These are phyloP conservation scores for Verticillium nubilum DNA, from an alignment of 2,329 filamentous ascomycete species.

Conservation along the genomic window DNA sequence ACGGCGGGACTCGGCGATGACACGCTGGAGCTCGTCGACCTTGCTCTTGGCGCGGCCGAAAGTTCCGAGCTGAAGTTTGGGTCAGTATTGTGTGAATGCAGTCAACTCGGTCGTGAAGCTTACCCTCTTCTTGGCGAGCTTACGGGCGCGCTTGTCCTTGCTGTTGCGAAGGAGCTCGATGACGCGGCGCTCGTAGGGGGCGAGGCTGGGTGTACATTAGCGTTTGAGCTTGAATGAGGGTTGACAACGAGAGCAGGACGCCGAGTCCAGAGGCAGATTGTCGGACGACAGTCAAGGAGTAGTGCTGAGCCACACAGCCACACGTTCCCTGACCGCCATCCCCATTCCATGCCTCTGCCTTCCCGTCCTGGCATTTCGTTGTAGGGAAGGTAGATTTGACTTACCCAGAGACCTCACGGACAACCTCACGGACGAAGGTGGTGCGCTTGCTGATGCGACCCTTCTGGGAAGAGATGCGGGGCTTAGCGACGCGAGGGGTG, in stretches of 20 bases:
- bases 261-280: background rate
- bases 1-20: conserved; percentile 92
- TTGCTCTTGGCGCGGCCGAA: conserved; percentile 99
- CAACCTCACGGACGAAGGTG: conserved; percentile 92
- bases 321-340: background rate
- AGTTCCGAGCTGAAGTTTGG: conserved; percentile 71
- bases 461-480: conserved; percentile 80
- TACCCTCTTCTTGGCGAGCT: conserved; percentile 99
- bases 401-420: conserved; percentile 96
- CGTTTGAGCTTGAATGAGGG: background rate
- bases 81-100: conserved; percentile 16
- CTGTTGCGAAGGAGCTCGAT: conserved; percentile 98
- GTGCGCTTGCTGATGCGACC: conserved; percentile 96
- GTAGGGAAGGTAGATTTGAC: conserved; percentile 26
- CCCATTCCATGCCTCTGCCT: conserved; percentile 5
- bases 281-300: background rate
- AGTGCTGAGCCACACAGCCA: background rate
- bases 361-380: background rate
- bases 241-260: background rate
- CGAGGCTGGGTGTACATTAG: conserved; percentile 54
- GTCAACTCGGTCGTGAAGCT: conserved; percentile 28
- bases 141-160: conserved; percentile 98
- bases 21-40: conserved; percentile 97
- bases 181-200: conserved; percentile 95
- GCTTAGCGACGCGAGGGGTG: conserved; percentile 71